phyloP scores from a whole-genome alignment of 2,329 filamentous ascomycete genomes.

The Fusarium siculi region DNA sequence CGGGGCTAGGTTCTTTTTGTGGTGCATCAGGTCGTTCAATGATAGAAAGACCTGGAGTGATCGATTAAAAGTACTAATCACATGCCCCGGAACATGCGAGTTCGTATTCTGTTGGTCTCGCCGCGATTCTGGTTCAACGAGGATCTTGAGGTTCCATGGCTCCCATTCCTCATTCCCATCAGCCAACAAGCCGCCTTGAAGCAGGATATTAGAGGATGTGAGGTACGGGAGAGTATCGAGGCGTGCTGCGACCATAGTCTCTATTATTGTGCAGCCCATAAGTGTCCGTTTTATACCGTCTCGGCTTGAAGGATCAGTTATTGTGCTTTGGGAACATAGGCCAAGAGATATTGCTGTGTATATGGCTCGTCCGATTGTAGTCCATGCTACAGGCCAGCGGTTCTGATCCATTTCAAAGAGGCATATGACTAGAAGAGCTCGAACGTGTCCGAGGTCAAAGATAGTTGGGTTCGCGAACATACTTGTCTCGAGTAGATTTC shows the following conservation, averaged over 20 bases:
- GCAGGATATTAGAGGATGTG: not conserved
- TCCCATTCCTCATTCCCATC: constrained; percentile 15
- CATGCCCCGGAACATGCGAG: not conserved
- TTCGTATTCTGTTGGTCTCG: not conserved
- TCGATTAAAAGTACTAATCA: constrained; percentile 2
- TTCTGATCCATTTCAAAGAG: not conserved
- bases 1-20: accelerated
- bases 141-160: not conserved
- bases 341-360: not conserved
- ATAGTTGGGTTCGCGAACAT: not conserved
- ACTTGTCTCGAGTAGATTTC: not conserved
- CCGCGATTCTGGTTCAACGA: accelerated
- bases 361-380: not conserved
- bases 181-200: not conserved
- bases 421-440: not conserved
- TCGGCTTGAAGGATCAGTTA: accelerated
- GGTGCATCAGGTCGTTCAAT: not conserved
- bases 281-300: not conserved
- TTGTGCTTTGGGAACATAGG: accelerated
- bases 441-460: not conserved
- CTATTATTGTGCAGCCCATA: not conserved
- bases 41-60: not conserved
- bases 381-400: not conserved
- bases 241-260: not conserved
- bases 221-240: not conserved